Evolutionary conservation across 139 green algal genomes (phyloP).

Genomic region (Volvox africanus): DNA sequence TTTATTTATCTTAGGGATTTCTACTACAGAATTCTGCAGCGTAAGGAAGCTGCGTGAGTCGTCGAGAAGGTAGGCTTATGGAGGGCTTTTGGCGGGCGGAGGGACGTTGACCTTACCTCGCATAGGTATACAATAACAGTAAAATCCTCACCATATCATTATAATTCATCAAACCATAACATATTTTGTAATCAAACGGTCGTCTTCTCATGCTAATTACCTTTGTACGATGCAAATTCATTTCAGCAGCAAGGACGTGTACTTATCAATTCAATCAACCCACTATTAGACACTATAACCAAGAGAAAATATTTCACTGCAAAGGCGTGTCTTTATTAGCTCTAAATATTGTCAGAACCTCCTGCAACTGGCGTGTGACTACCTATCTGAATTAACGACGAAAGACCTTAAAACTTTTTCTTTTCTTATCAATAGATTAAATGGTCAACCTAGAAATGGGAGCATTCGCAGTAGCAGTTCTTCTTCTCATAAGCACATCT

Average conservation of each 20-base stretch:
- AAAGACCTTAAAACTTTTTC: too few species aligned
- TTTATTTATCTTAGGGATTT: too few species aligned
- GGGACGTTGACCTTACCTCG: neutral
- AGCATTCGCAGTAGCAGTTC: neutral
- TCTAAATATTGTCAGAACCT: too few species aligned
- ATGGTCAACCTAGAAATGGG: neutral
- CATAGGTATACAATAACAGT: neutral
- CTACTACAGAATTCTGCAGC: neutral
- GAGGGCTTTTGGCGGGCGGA: neutral
- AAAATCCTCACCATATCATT: neutral
- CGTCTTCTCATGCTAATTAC: too few species aligned
- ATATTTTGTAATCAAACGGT: too few species aligned
- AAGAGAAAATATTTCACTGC: neutral
- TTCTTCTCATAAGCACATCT: neutral
- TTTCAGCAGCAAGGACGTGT: too few species aligned
- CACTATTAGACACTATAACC: neutral
- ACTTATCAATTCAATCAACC: neutral
- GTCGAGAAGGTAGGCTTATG: neutral
- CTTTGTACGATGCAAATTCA: too few species aligned
- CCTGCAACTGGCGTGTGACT: too few species aligned
- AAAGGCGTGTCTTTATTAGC: neutral
- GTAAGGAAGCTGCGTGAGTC: neutral
- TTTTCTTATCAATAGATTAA: neutral
- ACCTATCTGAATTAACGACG: too few species aligned
- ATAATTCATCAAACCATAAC: too few species aligned